Evolutionary conservation across 306 rosid species (phyloP), one percentile per base, ranked within the genome.

Genomic region (Malus orientalis): DNA sequence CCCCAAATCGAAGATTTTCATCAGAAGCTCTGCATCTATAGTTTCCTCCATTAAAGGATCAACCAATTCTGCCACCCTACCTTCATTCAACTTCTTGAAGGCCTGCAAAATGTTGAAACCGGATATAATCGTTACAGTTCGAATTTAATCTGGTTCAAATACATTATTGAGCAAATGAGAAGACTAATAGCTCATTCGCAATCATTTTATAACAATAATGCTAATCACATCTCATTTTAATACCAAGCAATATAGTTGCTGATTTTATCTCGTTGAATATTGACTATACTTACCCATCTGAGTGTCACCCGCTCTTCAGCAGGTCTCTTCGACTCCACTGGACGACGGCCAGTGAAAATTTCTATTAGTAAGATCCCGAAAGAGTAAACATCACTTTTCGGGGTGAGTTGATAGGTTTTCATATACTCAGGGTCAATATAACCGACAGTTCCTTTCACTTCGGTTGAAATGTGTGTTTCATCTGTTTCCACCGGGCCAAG

Each of bases 391-490:
- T 95, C 99, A 82, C 99, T 95, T 82, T 85, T 95, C 74, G 91
- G 44, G 47, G 97, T 95, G 89, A 95, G 99, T 74, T 90, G 96
- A 81, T 82, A 83, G 65, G 99, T 95, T 85, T 86, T 95, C 97
- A 95, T 89, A 64, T 92, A 95, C 84, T 92, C 97, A 0, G 99
- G 99, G 61, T 95, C 99, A 69, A 95, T 84, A 82, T 95, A 95
- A 79, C 97, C 99, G 22, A 95, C 96, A 68, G 99, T 92, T 82
- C 99, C 99, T 78, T 89, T 95, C 90, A 90, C 97, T 86, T 90
- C 86, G 61, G 99, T 95, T 25, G 97, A 90, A 78, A 95, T 82
- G 88, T 95, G 99, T 74, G 99, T 95, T 44, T 79, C 89, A 45
- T 90, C 92, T 15, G 88, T 15, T 71, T 86, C 89, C 78, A 83